Evolutionary conservation across 352 stramenopile genomes (phyloP), one percentile per base, ranked within the genome.

Genomic region (Pythium brachiatum): DNA sequence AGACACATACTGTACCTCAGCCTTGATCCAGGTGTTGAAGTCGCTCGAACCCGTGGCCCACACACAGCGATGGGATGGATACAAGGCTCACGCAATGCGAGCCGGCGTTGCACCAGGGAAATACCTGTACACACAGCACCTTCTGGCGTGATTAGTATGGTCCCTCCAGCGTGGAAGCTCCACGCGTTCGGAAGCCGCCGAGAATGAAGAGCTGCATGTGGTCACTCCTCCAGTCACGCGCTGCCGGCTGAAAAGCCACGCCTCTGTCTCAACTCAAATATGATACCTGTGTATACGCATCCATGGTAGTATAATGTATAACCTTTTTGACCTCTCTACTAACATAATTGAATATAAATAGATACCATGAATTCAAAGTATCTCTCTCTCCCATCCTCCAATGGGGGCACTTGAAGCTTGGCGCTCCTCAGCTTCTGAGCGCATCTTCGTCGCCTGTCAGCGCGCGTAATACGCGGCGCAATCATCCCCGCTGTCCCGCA

Each of bases 381-480:
- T 21, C 0, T 5, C 1, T 13, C 8, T n/a, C 23, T 21, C 41
- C 41, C 41, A 48, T 48, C 41, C 41, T 48, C 41, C 41, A 48
- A 48, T 48, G 7, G 41, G 20, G n/a, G 41, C 41, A 48, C 41
- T 48, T 48, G 41, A 48, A 48, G 20, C 41, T 48, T 6, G 41
- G 41, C 25, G 41, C 41, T 48, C 41, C 41, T 44, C 38, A 44
- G 41, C 41, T 48, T 48, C 41, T 48, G 41, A 48, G 41, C 41
- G 18, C 41, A 48, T 48, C 41, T 44, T 44, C 38, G n/a, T n/a
- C n/a, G n/a, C 29, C 29, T 5, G 29, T 5, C 29, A 34, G 29
- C 29, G 41, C 41, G 41, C 41, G 41, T 48, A 48, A 48, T 48
- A 48, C 41, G 41, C 41, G 41, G 41, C 41, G 41, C 41, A 48